A percentile compares a stretch with the other conserved stretches of the same genome.
Evolutionary conservation across 176 grass and related monocot genomes (phyloP).

Genomic region (Otatea glauca): DNA sequence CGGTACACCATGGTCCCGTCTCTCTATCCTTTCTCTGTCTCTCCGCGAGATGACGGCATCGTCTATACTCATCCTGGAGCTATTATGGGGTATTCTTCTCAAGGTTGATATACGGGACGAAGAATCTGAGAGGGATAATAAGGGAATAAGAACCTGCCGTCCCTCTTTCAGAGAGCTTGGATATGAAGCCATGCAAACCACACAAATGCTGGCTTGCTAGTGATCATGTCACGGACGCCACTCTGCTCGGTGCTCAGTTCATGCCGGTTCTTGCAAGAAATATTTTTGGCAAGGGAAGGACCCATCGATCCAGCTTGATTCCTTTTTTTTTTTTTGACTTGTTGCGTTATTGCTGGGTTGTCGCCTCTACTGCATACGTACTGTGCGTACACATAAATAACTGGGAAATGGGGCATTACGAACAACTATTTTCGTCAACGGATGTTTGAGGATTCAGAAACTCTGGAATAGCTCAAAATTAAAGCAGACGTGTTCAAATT

Average conservation of each 20-base stretch:
- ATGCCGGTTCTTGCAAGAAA: slow-evolving; percentile 27
- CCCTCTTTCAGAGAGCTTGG: background rate
- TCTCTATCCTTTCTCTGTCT: background rate
- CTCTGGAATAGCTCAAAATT: background rate
- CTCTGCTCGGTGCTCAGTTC: background rate
- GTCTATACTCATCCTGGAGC: slow-evolving; percentile 8
- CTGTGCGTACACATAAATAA: background rate
- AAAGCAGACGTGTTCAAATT: background rate
- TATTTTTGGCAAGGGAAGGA: background rate
- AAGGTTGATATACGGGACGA: slow-evolving; percentile 36
- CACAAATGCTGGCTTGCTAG: background rate
- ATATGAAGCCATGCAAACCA: slow-evolving; percentile 35
- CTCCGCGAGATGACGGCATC: slow-evolving; percentile 9
- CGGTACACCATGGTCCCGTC: background rate
- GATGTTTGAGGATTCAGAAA: background rate
- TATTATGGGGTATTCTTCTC: slow-evolving; percentile 29
- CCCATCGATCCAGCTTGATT: background rate
- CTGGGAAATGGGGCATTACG: background rate
- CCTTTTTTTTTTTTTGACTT: background rate
- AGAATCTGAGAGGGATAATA: slow-evolving; percentile 45
- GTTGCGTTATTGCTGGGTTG: background rate
- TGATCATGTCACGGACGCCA: background rate
- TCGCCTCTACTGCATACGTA: background rate
- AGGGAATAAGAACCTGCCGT: slow-evolving; percentile 36
- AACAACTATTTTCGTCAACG: background rate